Evolutionary conservation across 768 basidiomycete genomes (phyloP), one percentile per base, ranked within the genome.

Genomic region (Boletus barrowsii): DNA sequence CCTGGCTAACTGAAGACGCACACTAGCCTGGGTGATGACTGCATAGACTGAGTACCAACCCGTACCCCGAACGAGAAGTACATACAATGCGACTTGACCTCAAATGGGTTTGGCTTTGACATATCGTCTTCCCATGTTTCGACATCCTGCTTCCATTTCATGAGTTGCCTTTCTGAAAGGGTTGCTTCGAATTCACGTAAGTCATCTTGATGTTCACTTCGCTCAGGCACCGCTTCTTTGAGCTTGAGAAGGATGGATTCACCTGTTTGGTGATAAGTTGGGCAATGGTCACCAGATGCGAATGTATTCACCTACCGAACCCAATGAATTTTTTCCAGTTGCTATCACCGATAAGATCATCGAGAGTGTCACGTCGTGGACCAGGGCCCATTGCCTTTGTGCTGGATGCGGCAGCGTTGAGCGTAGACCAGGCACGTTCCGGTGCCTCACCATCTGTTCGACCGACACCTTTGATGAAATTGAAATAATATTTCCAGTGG

Each of bases 391-490:
- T 77, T 42, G 75, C 73, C 3, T 24, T 24, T 24, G 24, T 24
- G 24, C 24, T 24, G 24, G 24, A 24, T 24, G 24, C 3, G 24
- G 24, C 57, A 0, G 63, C 52, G 51, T 76, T 76, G 8, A 68
- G 59, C 6, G 60, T 59, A 0, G 73, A 51, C 78, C 78, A 80
- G 0, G 51, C 59, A 0, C 58, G 57, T 42, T 80, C 78, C 0
- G 74, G 62, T 1, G 62, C 72, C 43, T 79, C 73, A 0, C 76
- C 55, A 33, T 53, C 45, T 1, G 55, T 57, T 3, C 39, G 10
- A 0, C 5, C 45, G 0, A 13, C 42, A 10, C 51, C 45, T 5
- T 33, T 26, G 22, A 55, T 49, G 44, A 66, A 68, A 22, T 22
- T 22, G 22, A 22, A 22, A 22, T 1, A 22, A 22, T 22, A 22